Evolutionary conservation across 139 green algal genomes (phyloP), one percentile per base, ranked within the genome.

Genomic region (Chlamydomonas schloesseri): DNA sequence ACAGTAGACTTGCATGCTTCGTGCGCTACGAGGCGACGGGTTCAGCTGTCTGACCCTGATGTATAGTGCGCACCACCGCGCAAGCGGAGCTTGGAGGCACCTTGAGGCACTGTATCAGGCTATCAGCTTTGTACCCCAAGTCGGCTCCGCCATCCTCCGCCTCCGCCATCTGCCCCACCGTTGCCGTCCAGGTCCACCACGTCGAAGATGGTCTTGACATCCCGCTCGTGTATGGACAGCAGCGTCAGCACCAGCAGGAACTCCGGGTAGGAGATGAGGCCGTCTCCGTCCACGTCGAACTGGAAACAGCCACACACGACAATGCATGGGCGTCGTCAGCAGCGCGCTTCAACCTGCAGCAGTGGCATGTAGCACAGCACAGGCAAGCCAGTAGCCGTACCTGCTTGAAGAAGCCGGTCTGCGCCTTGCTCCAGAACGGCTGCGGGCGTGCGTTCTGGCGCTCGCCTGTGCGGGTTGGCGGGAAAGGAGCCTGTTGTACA

Each of bases 191-290:
- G 46, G 84, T 98, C 95, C 53, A 97, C 89, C 60, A 97, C 89
- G 20, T 91, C 73, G 84, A 97, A 97, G 0, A 94, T 91, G 33
- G 92, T 84, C 24, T 87, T 60, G 13, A 94, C 89, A 67, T 96
- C 90, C 68, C 88, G 83, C 78, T 88, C 53, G 23, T 90, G 92
- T 28, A 97, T 95, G 83, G 84, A 78, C 70, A 96, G 65, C 74
- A 97, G 87, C 58, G 92, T 94, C 13, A 96, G 78, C 65, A 98
- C 83, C 23, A 98, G 88, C 50, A 97, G 84, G 88, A 95, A 98
- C 90, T 98, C 96, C n/a, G 88, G 50, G 83, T 95, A 98, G 62
- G 69, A 91, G 14, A 98, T 91, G 9, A 88, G 28, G 18, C 93
- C 93, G 72, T 96, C 91, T 0, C 91, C 89, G 76, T 97, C 90